Evolutionary conservation across 805 yeast genomes (phyloP).

Genomic region (Cyberlindnera meyerae): DNA sequence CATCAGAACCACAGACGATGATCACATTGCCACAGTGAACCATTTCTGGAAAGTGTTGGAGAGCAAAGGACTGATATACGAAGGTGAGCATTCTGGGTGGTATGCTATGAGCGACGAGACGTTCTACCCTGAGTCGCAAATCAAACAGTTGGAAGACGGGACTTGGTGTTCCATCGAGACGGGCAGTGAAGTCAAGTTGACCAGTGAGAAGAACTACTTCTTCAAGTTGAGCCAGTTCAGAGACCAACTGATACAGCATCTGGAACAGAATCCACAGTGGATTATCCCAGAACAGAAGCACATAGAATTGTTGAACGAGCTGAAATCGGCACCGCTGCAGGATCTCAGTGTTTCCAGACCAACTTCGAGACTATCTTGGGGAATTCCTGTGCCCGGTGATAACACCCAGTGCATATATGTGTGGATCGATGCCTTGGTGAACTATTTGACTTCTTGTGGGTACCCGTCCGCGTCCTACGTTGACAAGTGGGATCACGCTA

Average conservation of each 20-base stretch:
- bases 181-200: slow-evolving; percentile 66
- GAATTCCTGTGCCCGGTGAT: slow-evolving; percentile 82
- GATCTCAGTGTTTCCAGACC: slow-evolving; percentile 93
- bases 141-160: slow-evolving; percentile 35
- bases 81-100: slow-evolving; percentile 90
- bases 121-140: slow-evolving; percentile 81
- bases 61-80: slow-evolving; percentile 63
- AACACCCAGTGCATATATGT: slow-evolving; percentile 78
- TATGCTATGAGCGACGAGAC: slow-evolving; percentile 93
- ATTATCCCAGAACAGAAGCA: slow-evolving; percentile 63
- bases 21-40: slow-evolving; percentile 63
- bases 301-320: slow-evolving; percentile 50
- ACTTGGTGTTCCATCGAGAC: slow-evolving; percentile 57
- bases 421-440: slow-evolving; percentile 93
- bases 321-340: slow-evolving; percentile 41
- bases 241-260: slow-evolving; percentile 42
- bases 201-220: slow-evolving; percentile 82
- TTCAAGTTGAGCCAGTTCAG: slow-evolving; percentile 67
- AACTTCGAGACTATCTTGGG: slow-evolving; percentile 74
- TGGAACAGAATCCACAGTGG: slow-evolving; percentile 48
- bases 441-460: slow-evolving; percentile 73
- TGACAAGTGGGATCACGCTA: slow-evolving; percentile 24
- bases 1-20: slow-evolving; percentile 84
- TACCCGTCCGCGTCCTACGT: slow-evolving; percentile 37
- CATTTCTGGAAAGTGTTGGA: slow-evolving; percentile 63